Evolutionary conservation across 768 basidiomycete species (phyloP).

Genomic region (Termitomyces titanicus): DNA sequence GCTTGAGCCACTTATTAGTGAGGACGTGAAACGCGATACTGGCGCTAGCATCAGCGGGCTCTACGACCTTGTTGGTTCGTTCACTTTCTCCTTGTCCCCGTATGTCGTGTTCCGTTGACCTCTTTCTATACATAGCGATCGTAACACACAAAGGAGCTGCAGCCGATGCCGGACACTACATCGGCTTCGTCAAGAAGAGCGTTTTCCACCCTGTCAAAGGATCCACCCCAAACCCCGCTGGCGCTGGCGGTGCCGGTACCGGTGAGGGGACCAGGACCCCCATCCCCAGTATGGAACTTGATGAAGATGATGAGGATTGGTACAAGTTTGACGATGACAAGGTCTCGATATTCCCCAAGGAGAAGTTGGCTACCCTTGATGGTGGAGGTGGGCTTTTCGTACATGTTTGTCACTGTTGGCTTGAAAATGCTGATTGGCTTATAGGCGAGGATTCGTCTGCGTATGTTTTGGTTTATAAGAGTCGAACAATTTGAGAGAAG

Average conservation of each 20-base stretch:
- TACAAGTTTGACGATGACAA: slow-evolving; percentile 98
- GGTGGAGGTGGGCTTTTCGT: slow-evolving; percentile 62
- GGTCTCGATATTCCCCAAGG: slow-evolving; percentile 79
- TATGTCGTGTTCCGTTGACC: not conserved
- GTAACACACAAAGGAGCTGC: slow-evolving; percentile 96
- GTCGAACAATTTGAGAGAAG: slow-evolving; percentile 32
- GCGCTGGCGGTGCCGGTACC: slow-evolving; percentile 16
- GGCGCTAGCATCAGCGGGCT: slow-evolving; percentile 78
- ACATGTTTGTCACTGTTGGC: not conserved
- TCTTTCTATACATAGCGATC: slow-evolving; percentile 54
- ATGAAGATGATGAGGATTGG: slow-evolving; percentile 81
- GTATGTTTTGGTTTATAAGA: slow-evolving; percentile 85
- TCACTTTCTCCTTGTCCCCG: not conserved
- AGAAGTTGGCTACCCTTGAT: slow-evolving; percentile 80
- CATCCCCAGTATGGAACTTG: slow-evolving; percentile 30
- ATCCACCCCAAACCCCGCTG: slow-evolving; percentile 14
- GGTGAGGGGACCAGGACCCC: slow-evolving; percentile 10
- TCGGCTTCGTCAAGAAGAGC: slow-evolving; percentile 84
- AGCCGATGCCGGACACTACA: slow-evolving; percentile 95
- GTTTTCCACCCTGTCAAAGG: slow-evolving; percentile 48
- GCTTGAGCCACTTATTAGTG: slow-evolving; percentile 60
- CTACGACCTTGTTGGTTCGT: slow-evolving; percentile 84
- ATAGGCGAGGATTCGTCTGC: slow-evolving; percentile 81
- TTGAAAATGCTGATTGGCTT: not conserved
- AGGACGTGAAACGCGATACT: slow-evolving; percentile 59